phyloP scores from a whole-genome alignment of 2,329 filamentous ascomycete genomes.

The Xylariales sp. region DNA sequence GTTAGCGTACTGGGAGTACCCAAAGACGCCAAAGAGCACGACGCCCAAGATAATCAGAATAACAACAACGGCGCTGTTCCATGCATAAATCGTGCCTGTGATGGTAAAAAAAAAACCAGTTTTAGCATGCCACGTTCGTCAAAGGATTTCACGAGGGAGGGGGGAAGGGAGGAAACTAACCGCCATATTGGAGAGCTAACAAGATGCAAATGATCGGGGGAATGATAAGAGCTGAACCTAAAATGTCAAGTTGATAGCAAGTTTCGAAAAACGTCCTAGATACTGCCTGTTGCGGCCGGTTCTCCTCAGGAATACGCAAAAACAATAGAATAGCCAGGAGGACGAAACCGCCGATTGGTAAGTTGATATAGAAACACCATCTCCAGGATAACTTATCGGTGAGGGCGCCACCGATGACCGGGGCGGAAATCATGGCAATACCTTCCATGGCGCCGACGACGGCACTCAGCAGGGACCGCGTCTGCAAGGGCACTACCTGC shows the following conservation, averaged over 20 bases:
- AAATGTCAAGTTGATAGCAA: conserved; percentile 19
- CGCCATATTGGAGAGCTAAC: conserved; percentile 43
- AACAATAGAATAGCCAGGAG: conserved; percentile 17
- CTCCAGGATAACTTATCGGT: conserved; percentile 9
- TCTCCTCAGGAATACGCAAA: conserved; percentile 18
- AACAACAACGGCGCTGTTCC: background rate
- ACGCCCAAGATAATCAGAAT: background rate
- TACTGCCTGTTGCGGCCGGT: conserved; percentile 3
- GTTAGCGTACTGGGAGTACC: background rate
- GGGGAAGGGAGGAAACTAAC: too few species aligned
- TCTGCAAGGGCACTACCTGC: conserved; percentile 11
- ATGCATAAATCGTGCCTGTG: too few species aligned
- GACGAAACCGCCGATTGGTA: conserved; percentile 22
- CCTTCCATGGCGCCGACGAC: conserved; percentile 13
- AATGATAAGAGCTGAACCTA: conserved; percentile 22
- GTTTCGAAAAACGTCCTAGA: conserved; percentile 12
- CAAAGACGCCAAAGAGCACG: conserved; percentile 3
- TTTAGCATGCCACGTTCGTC: too few species aligned
- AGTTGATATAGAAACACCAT: conserved; percentile 6
- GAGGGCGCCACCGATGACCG: conserved; percentile 14
- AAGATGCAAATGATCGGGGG: conserved; percentile 38
- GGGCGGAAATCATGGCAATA: conserved; percentile 13
- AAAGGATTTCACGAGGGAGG: too few species aligned
- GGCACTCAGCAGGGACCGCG: conserved; percentile 11
- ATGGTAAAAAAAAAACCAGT: too few species aligned